These are phyloP conservation scores for Fusarium heterosporum DNA, from an alignment of 2,329 filamentous ascomycete species.

Conservation along the genomic window DNA sequence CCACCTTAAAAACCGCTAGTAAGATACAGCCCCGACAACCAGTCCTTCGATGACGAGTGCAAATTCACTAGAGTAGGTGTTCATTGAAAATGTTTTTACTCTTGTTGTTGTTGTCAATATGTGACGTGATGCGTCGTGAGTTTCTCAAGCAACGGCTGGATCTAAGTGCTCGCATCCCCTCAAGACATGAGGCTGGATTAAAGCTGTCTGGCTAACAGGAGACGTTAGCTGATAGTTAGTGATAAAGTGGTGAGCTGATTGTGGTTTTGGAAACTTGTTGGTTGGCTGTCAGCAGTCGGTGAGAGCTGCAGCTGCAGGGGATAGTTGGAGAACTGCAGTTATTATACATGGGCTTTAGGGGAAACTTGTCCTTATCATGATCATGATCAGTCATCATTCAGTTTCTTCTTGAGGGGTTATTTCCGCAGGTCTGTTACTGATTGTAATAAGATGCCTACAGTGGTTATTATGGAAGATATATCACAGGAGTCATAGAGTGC, in stretches of 20 bases:
- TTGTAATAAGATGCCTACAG: not conserved
- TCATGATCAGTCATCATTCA: conserved; percentile 4
- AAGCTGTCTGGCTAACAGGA: conserved; percentile 9
- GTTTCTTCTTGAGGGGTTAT: not conserved
- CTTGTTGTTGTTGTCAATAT: conserved; percentile 9
- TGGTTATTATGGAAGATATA: conserved; percentile 4
- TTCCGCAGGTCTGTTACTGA: not conserved
- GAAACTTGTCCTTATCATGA: conserved; percentile 30
- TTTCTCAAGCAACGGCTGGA: conserved; percentile 37
- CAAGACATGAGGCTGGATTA: conserved; percentile 16
- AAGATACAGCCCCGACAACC: conserved; percentile 23
- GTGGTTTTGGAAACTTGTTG: conserved; percentile 34
- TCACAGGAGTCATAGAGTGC: conserved; percentile 31
- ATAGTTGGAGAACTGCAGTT: conserved; percentile 14
- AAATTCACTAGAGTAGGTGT: conserved; percentile 12
- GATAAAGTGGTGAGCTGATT: conserved; percentile 37
- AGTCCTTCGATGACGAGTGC: conserved; percentile 38
- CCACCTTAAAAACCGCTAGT: conserved; percentile 10
- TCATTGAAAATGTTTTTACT: not conserved
- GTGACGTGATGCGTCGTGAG: conserved; percentile 32
- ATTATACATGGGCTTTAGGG: conserved; percentile 14
- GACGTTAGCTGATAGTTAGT: conserved; percentile 7
- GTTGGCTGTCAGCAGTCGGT: conserved; percentile 35
- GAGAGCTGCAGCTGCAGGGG: conserved; percentile 29
- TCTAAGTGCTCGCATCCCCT: not conserved